Base-by-base conservation (phyloP, 257 asterid species). In the Agastache rugosa region DNA sequence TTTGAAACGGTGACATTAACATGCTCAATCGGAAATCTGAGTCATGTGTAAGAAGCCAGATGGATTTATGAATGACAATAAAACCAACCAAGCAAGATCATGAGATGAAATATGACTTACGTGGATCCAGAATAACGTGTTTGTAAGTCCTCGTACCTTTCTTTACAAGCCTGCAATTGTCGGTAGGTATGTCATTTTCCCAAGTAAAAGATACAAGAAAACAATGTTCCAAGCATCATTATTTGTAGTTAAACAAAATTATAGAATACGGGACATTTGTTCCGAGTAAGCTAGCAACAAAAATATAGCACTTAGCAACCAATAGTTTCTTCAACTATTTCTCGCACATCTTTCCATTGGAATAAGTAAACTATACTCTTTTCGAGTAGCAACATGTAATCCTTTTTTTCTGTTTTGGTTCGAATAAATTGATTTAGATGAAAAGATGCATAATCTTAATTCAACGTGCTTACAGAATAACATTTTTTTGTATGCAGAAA, bases 91-190 rank as follows among this genome's bases (percentile, higher is more conserved):
- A 51, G 58, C 73, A 55, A 19, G 72, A 47, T 74, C 39, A 64
- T 17, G 59, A 27, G 22, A 74, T 64, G 69, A 74, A 41, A 73
- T 55, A 45, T 69, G 44, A 76, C 96, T 87, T 84, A 92, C 97
- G 42, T 74, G 78, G 91, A 80, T 71, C 96, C 91, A 55, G 91
- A 84, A 75, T 86, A 89, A 71, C 83, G 89, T 87, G 79, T 86
- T 79, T 80, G 88, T 79, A 87, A 79, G 31, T 86, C 91, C 78
- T 90, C 91, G 71, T 88, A 90, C 87, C 83, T 93, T 79, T 88
- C 85, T 82, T 82, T 90, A 87, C 98, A 93, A 73, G 79, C 96
- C 98, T 93, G 91, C 82, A 83, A 71, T 79, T 34, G 11, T 41
- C n/a, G 44, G 34, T 12, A 63, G 63, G 56, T 69, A 22, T 34